Percentiles rank a stretch among this genome's conserved stretches.
Evolutionary conservation across 306 rosid genomes (phyloP).

Genomic region (Albizia julibrissin): DNA sequence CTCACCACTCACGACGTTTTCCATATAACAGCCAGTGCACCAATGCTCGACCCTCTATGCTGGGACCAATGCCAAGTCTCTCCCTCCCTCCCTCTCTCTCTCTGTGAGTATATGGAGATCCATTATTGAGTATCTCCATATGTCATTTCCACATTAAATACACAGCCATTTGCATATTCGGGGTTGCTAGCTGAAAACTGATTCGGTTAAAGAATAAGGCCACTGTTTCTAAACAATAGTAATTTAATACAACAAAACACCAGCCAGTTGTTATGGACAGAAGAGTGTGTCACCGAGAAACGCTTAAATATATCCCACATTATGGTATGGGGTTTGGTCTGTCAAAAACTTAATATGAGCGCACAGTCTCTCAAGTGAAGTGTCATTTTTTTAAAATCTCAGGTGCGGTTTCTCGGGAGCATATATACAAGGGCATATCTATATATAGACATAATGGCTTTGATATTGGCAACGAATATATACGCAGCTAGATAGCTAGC

Average conservation of each 20-base stretch:
- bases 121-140: slow-evolving; percentile 46
- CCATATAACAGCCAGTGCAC: not conserved
- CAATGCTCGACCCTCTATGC: slow-evolving; percentile 31
- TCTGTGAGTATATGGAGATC: slow-evolving; percentile 18
- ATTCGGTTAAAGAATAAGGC: slow-evolving; percentile 25
- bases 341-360: not conserved
- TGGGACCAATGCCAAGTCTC: slow-evolving; percentile 40
- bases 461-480: not conserved
- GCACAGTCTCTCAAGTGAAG: not conserved
- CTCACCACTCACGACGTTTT: slow-evolving; percentile 24
- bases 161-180: slow-evolving; percentile 35
- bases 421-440: slow-evolving; percentile 22
- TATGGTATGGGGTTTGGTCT: slow-evolving; percentile 5
- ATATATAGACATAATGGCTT: not conserved
- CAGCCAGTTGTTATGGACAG: slow-evolving; percentile 6
- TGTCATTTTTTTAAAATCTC: slow-evolving; percentile 13
- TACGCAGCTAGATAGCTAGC: not conserved
- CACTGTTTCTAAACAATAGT: slow-evolving; percentile 24
- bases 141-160: slow-evolving; percentile 30
- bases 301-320: slow-evolving; percentile 9
- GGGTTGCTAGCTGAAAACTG: slow-evolving; percentile 32
- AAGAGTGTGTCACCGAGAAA: slow-evolving; percentile 15
- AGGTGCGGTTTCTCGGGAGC: slow-evolving; percentile 41
- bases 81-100: not conserved
- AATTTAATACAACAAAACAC: not conserved